Conservation (phyloP, 371 early-diverging fungal genomes). For the Vairimorpha apis region DNA sequence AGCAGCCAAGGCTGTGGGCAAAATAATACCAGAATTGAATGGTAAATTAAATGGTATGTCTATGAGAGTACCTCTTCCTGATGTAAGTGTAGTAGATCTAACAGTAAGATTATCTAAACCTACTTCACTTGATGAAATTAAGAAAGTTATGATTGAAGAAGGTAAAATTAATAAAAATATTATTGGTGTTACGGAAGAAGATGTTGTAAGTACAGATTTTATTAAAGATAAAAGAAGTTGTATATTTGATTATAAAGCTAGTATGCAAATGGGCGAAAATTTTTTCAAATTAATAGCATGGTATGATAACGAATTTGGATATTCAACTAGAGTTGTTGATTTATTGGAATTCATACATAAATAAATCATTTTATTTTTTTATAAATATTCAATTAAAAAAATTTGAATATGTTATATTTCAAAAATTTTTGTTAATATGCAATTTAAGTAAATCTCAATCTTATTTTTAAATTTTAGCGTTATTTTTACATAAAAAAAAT, state of each 20-base stretch:
- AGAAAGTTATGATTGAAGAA: constrained; percentile 60
- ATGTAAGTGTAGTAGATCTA: constrained; percentile 96
- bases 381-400: too few relatives aligned
- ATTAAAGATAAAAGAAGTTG: constrained; percentile 77
- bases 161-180: constrained; percentile 77
- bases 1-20: constrained; percentile 96
- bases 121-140: constrained; percentile 65
- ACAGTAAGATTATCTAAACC: constrained; percentile 79
- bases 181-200: constrained; percentile 85
- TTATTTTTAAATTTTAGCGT: too few relatives aligned
- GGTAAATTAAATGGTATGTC: constrained; percentile 69
- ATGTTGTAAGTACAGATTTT: constrained; percentile 91
- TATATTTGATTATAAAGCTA: constrained; percentile 90
- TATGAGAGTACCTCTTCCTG: constrained; percentile 85
- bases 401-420: too few relatives aligned
- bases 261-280: constrained; percentile 82
- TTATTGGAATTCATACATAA: too few relatives aligned
- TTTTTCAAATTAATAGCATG: constrained; percentile 96
- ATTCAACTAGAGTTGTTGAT: constrained; percentile 72
- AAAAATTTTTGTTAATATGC: too few relatives aligned
- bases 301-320: constrained; percentile 77
- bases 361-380: too few relatives aligned
- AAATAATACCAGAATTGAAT: constrained; percentile 87
- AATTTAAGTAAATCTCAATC: too few relatives aligned
- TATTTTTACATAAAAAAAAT: too few relatives aligned